These are phyloP conservation scores for Kodamaea neixiangensis DNA, from an alignment of 805 yeast genomes.

Conservation along the genomic window DNA sequence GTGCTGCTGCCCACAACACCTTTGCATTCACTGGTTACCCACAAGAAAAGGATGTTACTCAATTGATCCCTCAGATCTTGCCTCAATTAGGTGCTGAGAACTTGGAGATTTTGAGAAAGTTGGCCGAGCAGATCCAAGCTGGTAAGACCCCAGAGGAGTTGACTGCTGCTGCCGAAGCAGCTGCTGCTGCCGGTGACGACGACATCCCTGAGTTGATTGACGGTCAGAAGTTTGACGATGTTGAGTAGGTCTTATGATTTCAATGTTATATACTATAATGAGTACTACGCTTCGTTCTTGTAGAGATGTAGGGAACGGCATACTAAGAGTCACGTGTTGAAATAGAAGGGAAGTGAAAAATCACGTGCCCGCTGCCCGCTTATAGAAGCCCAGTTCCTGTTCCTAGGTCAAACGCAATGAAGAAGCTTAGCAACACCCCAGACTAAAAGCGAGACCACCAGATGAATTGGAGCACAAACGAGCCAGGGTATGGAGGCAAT, in stretches of 20 bases:
- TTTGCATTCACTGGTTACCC: slow-evolving; percentile 94
- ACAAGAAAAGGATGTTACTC: slow-evolving; percentile 88
- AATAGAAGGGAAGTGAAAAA: too few species aligned
- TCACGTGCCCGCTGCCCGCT: too few species aligned
- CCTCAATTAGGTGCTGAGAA: slow-evolving; percentile 97
- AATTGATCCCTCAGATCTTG: slow-evolving; percentile 89
- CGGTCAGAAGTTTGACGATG: slow-evolving; percentile 82
- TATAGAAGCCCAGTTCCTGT: too few species aligned
- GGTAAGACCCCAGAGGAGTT: slow-evolving; percentile 52
- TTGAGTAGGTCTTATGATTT: slow-evolving; percentile 31
- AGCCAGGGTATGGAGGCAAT: too few species aligned
- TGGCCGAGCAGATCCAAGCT: slow-evolving; percentile 85
- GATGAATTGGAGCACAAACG: too few species aligned
- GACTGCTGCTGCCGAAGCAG: slow-evolving; percentile 46
- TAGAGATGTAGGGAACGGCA: too few species aligned
- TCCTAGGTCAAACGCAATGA: too few species aligned
- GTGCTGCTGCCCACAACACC: slow-evolving; percentile 86
- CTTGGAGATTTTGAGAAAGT: slow-evolving; percentile 80
- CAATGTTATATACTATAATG: slow-evolving; percentile 11
- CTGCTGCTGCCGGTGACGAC: slow-evolving; percentile 46
- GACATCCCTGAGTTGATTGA: slow-evolving; percentile 81
- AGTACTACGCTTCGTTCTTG: slow-evolving; percentile 1
- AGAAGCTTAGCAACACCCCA: too few species aligned
- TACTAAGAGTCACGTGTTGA: too few species aligned
- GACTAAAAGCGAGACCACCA: too few species aligned